Evolutionary conservation across 495 filamentous ascomycete genomes (phyloP).

Genomic region (Neurospora terricola): DNA sequence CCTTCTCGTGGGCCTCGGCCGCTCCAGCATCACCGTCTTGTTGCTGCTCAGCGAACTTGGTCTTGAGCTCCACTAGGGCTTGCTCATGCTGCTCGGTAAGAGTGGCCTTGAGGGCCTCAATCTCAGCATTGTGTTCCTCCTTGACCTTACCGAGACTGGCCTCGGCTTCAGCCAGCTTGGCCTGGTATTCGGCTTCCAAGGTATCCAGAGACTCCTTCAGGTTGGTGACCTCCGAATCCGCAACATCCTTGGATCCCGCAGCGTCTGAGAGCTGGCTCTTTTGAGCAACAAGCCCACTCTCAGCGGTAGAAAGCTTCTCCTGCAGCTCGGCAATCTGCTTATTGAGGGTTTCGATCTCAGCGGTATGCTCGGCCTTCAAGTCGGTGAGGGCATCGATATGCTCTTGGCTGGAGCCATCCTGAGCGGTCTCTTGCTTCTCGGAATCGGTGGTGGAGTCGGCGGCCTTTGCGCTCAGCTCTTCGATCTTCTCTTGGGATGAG

Average conservation of each 20-base stretch:
- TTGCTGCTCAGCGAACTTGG: slow-evolving; percentile 31
- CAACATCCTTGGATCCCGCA: slow-evolving; percentile 24
- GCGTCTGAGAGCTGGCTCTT: slow-evolving; percentile 28
- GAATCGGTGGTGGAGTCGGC: slow-evolving; percentile 12
- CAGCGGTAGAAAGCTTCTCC: slow-evolving; percentile 31
- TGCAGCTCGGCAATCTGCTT: slow-evolving; percentile 32
- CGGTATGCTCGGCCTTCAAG: slow-evolving; percentile 36
- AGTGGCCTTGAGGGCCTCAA: slow-evolving; percentile 29
- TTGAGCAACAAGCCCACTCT: slow-evolving; percentile 27
- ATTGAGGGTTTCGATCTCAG: slow-evolving; percentile 32
- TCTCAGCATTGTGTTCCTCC: slow-evolving; percentile 31
- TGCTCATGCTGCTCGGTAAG: slow-evolving; percentile 33
- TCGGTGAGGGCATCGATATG: slow-evolving; percentile 32
- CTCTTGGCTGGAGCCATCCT: slow-evolving; percentile 25
- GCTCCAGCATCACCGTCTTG: slow-evolving; percentile 23
- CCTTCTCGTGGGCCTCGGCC: slow-evolving; percentile 25
- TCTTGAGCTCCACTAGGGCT: slow-evolving; percentile 29
- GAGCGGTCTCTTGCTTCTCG: slow-evolving; percentile 8
- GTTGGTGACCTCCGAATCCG: slow-evolving; percentile 28
- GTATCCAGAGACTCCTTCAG: slow-evolving; percentile 34
- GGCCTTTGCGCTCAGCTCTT: slow-evolving; percentile 30
- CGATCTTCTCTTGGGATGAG: slow-evolving; percentile 32
- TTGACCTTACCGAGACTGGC: slow-evolving; percentile 18
- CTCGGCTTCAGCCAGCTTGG: slow-evolving; percentile 26
- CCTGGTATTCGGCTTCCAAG: slow-evolving; percentile 29